phyloP scores from a whole-genome alignment of 177 flowering plant species.

The Vitis hybrid region DNA sequence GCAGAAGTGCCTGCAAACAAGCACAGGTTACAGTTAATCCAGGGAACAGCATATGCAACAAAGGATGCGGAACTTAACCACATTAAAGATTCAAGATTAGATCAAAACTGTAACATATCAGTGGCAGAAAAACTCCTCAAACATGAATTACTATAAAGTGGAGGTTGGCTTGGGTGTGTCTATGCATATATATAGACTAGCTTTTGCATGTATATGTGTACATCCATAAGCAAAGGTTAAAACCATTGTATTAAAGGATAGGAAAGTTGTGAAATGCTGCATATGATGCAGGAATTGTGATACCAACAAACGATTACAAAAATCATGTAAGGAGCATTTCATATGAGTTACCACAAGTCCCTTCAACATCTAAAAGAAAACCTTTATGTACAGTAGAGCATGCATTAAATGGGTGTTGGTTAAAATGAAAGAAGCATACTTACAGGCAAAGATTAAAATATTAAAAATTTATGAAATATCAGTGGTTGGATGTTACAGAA shows the following conservation, averaged over 20 bases:
- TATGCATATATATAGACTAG: no score
- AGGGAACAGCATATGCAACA: not conserved
- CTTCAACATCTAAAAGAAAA: not conserved
- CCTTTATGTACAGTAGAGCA: not conserved
- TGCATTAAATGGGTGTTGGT: not conserved
- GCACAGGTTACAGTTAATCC: not conserved
- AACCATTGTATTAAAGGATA: no score
- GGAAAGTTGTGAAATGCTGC: no score
- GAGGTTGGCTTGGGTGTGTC: not conserved
- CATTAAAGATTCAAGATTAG: constrained; percentile 1
- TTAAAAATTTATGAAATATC: no score
- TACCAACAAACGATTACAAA: no score
- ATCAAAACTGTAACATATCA: not conserved
- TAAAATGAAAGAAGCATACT: not conserved
- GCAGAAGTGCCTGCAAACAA: constrained; percentile 71
- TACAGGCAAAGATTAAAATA: no score
- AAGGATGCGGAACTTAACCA: not conserved
- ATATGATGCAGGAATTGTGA: no score
- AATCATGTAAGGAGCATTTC: no score
- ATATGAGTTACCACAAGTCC: not conserved
- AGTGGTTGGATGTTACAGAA: no score
- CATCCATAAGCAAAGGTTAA: no score
- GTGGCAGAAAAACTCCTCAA: not conserved
- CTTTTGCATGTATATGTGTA: no score
- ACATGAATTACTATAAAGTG: not conserved